Conservation (phyloP, 169 alveolate species). For the Fabrea salina region DNA sequence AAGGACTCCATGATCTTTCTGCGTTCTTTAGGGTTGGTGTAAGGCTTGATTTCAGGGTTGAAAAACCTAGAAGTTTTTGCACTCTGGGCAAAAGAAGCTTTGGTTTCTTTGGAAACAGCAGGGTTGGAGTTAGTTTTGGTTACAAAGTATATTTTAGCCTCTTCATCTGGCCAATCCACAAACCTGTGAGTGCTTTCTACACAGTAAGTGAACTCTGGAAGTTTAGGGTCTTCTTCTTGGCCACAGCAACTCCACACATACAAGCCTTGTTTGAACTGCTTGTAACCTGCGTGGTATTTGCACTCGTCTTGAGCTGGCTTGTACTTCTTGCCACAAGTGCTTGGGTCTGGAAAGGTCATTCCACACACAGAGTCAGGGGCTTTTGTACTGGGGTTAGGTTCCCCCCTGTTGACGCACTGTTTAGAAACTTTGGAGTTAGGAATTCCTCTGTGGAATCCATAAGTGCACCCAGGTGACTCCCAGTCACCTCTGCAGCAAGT, state of each 20-base stretch:
- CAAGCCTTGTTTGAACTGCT: conserved; percentile 42
- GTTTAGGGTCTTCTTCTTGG: conserved; percentile 39
- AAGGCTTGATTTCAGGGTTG: conserved; percentile 56
- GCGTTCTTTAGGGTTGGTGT: conserved; percentile 57
- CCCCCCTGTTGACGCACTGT: conserved; percentile 77
- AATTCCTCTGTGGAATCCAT: conserved; percentile 73
- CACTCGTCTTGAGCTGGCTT: conserved; percentile 59
- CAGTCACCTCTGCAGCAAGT: conserved; percentile 84
- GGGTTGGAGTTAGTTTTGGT: conserved; percentile 8
- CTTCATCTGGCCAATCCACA: conserved; percentile 82
- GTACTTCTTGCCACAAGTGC: conserved; percentile 64
- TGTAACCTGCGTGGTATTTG: conserved; percentile 67
- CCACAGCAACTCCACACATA: conserved; percentile 70
- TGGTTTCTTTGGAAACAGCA: background rate
- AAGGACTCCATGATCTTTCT: conserved; percentile 47
- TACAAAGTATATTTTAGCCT: conserved; percentile 80
- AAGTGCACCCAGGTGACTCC: conserved; percentile 74
- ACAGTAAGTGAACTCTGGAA: conserved; percentile 50
- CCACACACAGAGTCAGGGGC: conserved; percentile 43
- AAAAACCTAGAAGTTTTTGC: conserved; percentile 66
- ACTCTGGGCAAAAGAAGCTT: conserved; percentile 46
- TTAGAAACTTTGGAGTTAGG: conserved; percentile 45
- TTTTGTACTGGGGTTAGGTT: conserved; percentile 56
- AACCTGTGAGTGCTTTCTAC: conserved; percentile 60
- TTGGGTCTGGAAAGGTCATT: conserved; percentile 46